These are phyloP conservation scores for Xylaria hypoxylon DNA, from an alignment of 2,329 filamentous ascomycete species.

Conservation along the genomic window DNA sequence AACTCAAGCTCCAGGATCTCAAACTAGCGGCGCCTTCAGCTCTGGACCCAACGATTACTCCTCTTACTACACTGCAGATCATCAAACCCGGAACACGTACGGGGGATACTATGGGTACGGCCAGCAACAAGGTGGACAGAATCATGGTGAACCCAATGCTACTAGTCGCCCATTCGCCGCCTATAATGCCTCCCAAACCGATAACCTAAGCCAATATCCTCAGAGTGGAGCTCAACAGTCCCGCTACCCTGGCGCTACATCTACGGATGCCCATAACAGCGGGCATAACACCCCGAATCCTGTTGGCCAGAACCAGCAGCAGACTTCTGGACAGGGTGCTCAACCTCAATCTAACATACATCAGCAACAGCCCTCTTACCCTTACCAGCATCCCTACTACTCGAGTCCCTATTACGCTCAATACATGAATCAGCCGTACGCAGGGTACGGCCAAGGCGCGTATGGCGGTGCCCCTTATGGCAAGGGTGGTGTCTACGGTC, in stretches of 20 bases:
- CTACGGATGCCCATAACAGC: constrained; percentile 82
- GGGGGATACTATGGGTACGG: constrained; percentile 78
- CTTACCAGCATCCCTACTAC: constrained; percentile 61
- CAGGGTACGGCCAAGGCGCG: constrained; percentile 64
- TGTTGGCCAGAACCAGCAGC: constrained; percentile 66
- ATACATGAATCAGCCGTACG: constrained; percentile 65
- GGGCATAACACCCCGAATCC: constrained; percentile 93
- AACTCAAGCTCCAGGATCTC: constrained; percentile 66
- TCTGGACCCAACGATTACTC: constrained; percentile 84
- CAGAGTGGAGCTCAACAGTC: constrained; percentile 78
- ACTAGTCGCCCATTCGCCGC: constrained; percentile 83
- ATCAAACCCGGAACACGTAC: constrained; percentile 79
- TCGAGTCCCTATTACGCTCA: constrained; percentile 72
- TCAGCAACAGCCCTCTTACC: constrained; percentile 49
- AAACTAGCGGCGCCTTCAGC: constrained; percentile 74
- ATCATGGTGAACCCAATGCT: constrained; percentile 77
- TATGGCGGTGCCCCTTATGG: constrained; percentile 64
- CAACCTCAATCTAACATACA: constrained; percentile 56
- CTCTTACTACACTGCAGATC: constrained; percentile 86
- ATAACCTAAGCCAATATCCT: constrained; percentile 76
- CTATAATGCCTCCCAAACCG: constrained; percentile 75
- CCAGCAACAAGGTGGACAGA: constrained; percentile 66
- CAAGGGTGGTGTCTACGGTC: constrained; percentile 67
- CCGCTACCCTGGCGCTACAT: constrained; percentile 66
- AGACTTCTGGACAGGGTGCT: constrained; percentile 50